These are phyloP conservation scores for Xerocomus nothofagi DNA, from an alignment of 1,284 basidiomycete genomes.

Conservation along the genomic window DNA sequence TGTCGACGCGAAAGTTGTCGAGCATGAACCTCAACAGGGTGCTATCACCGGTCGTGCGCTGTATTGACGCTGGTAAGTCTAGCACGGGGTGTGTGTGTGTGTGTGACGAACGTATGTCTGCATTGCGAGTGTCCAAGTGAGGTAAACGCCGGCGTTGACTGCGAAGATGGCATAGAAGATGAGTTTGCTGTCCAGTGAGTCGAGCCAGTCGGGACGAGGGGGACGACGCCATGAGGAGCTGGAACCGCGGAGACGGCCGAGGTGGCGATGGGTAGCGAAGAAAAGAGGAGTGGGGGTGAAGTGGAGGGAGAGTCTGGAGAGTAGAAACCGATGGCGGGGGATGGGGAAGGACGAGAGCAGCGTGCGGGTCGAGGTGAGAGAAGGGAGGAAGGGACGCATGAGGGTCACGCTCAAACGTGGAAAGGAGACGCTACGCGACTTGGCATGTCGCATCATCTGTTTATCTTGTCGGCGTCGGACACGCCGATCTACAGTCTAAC, in stretches of 20 bases:
- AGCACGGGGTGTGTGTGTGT: not conserved
- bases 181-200: slow-evolving; percentile 38
- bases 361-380: not conserved
- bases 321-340: slow-evolving; percentile 5
- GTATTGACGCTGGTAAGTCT: slow-evolving; percentile 8
- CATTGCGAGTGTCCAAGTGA: slow-evolving; percentile 42
- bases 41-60: slow-evolving; percentile 44
- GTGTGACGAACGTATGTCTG: slow-evolving; percentile 39
- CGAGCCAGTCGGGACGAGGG: slow-evolving; percentile 37
- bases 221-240: slow-evolving; percentile 29
- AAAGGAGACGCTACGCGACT: too few species aligned
- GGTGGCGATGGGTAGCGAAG: slow-evolving; percentile 30
- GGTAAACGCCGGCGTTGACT: slow-evolving; percentile 46
- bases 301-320: slow-evolving; percentile 11
- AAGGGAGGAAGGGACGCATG: not conserved
- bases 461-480: slow-evolving; percentile 78
- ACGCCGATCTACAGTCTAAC: slow-evolving; percentile 79
- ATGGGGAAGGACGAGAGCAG: not conserved
- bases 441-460: slow-evolving; percentile 79
- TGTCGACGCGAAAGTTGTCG: slow-evolving; percentile 67
- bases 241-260: slow-evolving; percentile 8
- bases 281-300: slow-evolving; percentile 16
- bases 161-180: slow-evolving; percentile 49
- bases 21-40: slow-evolving; percentile 57
- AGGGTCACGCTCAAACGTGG: not conserved